Percentiles rank a stretch among this genome's conserved stretches.
These are phyloP conservation scores for Fusarium musae DNA, from an alignment of 2,329 filamentous ascomycete species.

Conservation along the genomic window DNA sequence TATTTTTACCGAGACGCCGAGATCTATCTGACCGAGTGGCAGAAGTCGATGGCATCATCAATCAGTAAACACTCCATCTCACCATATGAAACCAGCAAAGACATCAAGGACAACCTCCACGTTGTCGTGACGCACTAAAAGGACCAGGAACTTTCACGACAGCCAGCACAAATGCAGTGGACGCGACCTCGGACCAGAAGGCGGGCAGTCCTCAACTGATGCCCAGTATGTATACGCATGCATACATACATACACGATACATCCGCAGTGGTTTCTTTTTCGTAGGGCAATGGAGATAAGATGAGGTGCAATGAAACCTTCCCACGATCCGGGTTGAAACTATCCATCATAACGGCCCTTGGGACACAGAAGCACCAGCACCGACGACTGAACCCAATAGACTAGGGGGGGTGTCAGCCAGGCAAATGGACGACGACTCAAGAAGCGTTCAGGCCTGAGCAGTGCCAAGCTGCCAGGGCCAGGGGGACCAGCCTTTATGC, in stretches of 20 bases:
- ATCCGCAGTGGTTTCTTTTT: constrained; percentile 7
- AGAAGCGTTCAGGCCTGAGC: constrained; percentile 1
- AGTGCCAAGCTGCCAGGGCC: constrained; percentile 2
- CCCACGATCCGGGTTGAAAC: constrained; percentile 31
- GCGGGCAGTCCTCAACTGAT: not conserved
- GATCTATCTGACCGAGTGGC: no score
- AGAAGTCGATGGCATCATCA: no score
- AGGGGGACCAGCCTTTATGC: not conserved
- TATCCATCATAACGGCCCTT: constrained; percentile 20
- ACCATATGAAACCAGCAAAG: not conserved
- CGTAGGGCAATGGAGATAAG: constrained; percentile 21
- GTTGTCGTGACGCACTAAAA: constrained; percentile 19
- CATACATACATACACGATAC: not conserved
- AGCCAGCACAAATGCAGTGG: constrained; percentile 17
- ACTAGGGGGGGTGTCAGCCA: not conserved
- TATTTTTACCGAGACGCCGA: no score
- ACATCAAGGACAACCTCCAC: not conserved
- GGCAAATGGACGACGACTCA: not conserved
- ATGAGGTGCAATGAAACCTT: constrained; percentile 38
- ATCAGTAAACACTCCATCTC: not conserved
- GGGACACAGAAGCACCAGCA: not conserved
- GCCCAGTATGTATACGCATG: not conserved
- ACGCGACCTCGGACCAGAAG: constrained; percentile 33
- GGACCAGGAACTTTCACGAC: constrained; percentile 5
- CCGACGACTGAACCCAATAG: not conserved